A percentile compares a stretch with the other conserved stretches of the same genome.
These are phyloP conservation scores for Houttuynia cordata DNA, from an alignment of 164 flowering plant genomes.

Conservation along the genomic window DNA sequence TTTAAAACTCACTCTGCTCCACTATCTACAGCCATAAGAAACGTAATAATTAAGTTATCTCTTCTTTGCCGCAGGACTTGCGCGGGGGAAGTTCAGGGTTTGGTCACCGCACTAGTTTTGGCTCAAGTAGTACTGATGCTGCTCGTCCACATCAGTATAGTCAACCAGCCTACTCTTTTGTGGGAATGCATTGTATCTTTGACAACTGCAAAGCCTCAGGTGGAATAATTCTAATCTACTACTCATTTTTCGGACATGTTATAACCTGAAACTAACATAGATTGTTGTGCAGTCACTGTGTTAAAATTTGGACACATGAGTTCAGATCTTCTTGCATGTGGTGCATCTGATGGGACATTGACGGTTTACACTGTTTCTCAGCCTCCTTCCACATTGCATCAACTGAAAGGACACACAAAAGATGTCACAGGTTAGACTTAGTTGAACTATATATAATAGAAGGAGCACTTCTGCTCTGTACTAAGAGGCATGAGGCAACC, in stretches of 20 bases:
- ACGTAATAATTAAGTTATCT: neutral
- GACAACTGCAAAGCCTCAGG: constrained; percentile 91
- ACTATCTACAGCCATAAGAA: neutral
- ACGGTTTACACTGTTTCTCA: constrained; percentile 80
- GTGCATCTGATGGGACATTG: constrained; percentile 96
- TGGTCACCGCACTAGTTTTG: constrained; percentile 57
- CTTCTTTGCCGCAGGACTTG: constrained; percentile 44
- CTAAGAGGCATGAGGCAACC: neutral
- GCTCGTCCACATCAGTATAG: constrained; percentile 43
- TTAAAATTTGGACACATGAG: constrained; percentile 95
- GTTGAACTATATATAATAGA: constrained; percentile 13
- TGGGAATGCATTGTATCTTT: constrained; percentile 98
- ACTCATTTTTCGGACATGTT: neutral
- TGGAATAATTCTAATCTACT: constrained; percentile 7
- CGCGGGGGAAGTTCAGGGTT: constrained; percentile 38
- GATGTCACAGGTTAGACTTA: constrained; percentile 92
- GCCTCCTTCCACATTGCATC: constrained; percentile 60
- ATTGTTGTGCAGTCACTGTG: constrained; percentile 58
- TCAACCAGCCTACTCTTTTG: constrained; percentile 95
- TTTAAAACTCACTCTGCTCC: neutral
- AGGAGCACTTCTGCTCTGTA: neutral
- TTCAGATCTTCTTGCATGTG: constrained; percentile 96
- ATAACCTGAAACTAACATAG: constrained; percentile 4
- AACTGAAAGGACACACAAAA: constrained; percentile 79
- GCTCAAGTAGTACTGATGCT: constrained; percentile 68